Base-by-base conservation (phyloP, 1,139 yeast species). In the Candida albicans region DNA sequence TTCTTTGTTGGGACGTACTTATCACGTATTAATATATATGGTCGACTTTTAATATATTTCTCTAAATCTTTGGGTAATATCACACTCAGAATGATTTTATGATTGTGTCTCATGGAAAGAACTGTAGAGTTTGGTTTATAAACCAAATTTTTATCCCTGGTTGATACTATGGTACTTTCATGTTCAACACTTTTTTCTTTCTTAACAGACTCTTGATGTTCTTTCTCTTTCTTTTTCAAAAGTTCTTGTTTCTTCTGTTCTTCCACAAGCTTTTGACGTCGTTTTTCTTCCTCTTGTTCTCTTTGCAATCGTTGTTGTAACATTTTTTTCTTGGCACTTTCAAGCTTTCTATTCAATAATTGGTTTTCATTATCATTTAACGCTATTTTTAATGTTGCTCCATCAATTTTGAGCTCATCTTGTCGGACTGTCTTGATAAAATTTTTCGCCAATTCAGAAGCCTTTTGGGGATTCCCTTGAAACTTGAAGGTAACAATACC, bases 401-500 rank as follows among this genome's bases (percentile, higher is more conserved):
- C 79, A 48, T 73, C 77, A 11, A 74, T 60, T 45, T 67, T 70
- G 6, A 70, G 63, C 3, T 58, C 56, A 29, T 63, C 67, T 1
- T 52, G 26, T 37, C 58, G 59, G 10, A 71, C 57, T 3, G 54
- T 59, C 24, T 55, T 49, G 7, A 73, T 59, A 25, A 73, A 60
- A 39, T 58, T 60, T 37, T 63, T 64, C 11, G 78, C 78, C 18
- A 65, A 53, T 35, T 59, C 64, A 55, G 80, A 80, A 0, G 93
- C 79, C 44, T 68, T 67, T 39, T 79, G 84, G 2, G 71, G 56
- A 15, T 70, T 68, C 2, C 91, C 91, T 45, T 75, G 81, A 63
- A 79, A 90, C 45, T 75, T 71, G 43, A 89, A 71, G 15, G 81
- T 68, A 37, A 86, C 87, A 29, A 89, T 69, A 3, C 96, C 95